These are phyloP conservation scores for Rutstroemia sp. DNA, from an alignment of 2,329 filamentous ascomycete species.

Conservation along the genomic window DNA sequence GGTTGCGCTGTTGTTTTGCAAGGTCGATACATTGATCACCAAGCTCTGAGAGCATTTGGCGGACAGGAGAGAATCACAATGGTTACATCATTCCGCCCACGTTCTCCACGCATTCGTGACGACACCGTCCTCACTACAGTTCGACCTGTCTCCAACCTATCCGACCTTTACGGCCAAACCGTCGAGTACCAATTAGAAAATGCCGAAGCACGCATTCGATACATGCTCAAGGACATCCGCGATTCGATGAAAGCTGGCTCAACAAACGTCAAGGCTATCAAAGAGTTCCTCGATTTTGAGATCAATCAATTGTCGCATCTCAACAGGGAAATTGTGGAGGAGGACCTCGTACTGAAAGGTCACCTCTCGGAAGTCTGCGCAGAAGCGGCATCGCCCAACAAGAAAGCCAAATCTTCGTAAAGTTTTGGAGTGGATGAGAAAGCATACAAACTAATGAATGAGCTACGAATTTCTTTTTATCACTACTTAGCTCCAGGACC, in stretches of 20 bases:
- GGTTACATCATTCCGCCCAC: conserved; percentile 38
- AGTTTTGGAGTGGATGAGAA: neutral
- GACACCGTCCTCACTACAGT: conserved; percentile 34
- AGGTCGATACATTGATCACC: conserved; percentile 39
- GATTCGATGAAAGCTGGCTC: conserved; percentile 30
- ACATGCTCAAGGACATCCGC: conserved; percentile 29
- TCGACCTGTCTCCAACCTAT: conserved; percentile 32
- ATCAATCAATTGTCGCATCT: conserved; percentile 26
- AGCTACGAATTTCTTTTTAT: conserved; percentile 10
- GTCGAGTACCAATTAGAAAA: conserved; percentile 34
- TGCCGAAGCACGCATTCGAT: conserved; percentile 30
- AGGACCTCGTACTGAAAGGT: conserved; percentile 25
- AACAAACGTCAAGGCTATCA: conserved; percentile 30
- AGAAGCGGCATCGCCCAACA: conserved; percentile 17
- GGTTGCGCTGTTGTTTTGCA: conserved; percentile 38
- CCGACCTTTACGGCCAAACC: conserved; percentile 33
- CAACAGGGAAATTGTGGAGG: conserved; percentile 30
- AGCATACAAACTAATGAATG: neutral
- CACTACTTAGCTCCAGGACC: too few relatives aligned
- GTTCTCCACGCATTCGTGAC: conserved; percentile 33
- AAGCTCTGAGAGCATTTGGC: conserved; percentile 35
- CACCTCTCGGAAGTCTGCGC: conserved; percentile 22
- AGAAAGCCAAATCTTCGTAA: conserved; percentile 17
- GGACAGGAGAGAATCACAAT: conserved; percentile 39
- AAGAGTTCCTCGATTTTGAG: conserved; percentile 31